A percentile compares a stretch with the other conserved stretches of the same genome.
Conservation (phyloP, 2,329 filamentous ascomycete genomes). For the Salinomyces thailandicus region DNA sequence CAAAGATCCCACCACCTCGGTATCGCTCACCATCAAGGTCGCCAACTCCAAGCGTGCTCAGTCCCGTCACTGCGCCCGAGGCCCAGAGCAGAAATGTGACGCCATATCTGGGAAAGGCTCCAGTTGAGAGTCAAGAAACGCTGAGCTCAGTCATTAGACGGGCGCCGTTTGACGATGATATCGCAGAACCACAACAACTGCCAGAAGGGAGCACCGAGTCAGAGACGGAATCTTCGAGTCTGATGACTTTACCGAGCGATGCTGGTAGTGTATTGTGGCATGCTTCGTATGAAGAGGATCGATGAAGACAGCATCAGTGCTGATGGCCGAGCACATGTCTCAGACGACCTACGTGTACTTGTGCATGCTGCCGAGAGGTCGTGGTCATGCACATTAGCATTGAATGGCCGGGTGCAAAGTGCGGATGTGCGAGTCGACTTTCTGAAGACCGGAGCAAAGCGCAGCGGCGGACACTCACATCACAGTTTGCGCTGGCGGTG, state of each 20-base stretch:
- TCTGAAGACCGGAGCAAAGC: no score
- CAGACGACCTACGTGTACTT: no score
- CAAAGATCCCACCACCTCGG: background rate
- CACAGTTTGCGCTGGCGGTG: no score
- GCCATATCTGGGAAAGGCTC: slow-evolving; percentile 12
- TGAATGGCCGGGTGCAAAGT: no score
- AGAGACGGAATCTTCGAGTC: slow-evolving; percentile 11
- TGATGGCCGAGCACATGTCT: background rate
- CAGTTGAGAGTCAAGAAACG: slow-evolving; percentile 1
- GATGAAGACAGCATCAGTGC: background rate
- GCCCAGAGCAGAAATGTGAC: slow-evolving; percentile 12
- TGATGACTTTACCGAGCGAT: slow-evolving; percentile 16
- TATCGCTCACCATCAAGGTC: slow-evolving; percentile 6
- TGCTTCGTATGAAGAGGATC: background rate
- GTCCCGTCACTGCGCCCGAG: slow-evolving; percentile 21
- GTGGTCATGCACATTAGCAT: no score
- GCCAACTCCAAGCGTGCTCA: slow-evolving; percentile 14
- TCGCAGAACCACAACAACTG: background rate
- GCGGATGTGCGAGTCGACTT: no score
- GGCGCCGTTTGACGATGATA: slow-evolving; percentile 2
- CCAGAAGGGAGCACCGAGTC: slow-evolving; percentile 1
- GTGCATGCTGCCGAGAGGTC: no score
- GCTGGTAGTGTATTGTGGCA: slow-evolving; percentile 20
- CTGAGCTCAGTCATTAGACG: slow-evolving; percentile 18
- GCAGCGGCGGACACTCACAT: no score